Evolutionary conservation across 2,329 filamentous ascomycete genomes (phyloP).

Genomic region (Penicillium crustosum): DNA sequence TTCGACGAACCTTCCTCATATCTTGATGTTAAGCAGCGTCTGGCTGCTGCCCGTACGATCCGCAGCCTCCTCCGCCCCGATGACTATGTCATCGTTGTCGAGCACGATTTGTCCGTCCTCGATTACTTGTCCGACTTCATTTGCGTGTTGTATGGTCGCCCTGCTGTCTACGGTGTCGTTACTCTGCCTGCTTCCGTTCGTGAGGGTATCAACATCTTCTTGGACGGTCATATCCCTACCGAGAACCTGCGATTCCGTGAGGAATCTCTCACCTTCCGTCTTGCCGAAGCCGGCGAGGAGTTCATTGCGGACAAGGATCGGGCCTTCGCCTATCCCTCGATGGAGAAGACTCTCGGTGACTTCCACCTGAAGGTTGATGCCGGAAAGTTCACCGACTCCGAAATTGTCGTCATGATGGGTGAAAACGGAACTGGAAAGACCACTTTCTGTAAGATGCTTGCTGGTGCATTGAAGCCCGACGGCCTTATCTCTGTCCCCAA

Average conservation of each 20-base stretch:
- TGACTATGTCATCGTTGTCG: constrained; percentile 97
- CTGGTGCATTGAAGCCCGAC: constrained; percentile 90
- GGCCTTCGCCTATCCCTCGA: constrained; percentile 81
- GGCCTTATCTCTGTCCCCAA: constrained; percentile 73
- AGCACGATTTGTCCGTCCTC: constrained; percentile 97
- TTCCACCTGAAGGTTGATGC: constrained; percentile 81
- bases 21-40: constrained; percentile 98
- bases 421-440: constrained; percentile 99
- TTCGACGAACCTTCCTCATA: constrained; percentile 99
- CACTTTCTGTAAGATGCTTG: constrained; percentile 95
- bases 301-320: constrained; percentile 80
- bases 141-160: constrained; percentile 93
- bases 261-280: constrained; percentile 92
- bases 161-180: constrained; percentile 95
- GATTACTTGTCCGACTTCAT: constrained; percentile 99
- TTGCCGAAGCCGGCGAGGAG: constrained; percentile 85
- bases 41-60: constrained; percentile 88
- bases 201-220: constrained; percentile 99
- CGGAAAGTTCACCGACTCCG: constrained; percentile 92
- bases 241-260: constrained; percentile 98
- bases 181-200: constrained; percentile 93
- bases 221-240: constrained; percentile 95
- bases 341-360: constrained; percentile 88
- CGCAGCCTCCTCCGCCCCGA: constrained; percentile 83
- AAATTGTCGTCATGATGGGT: constrained; percentile 99